Evolutionary conservation across 495 filamentous ascomycete genomes (phyloP), one percentile per base, ranked within the genome.

Genomic region (Penicillium crystallinum): DNA sequence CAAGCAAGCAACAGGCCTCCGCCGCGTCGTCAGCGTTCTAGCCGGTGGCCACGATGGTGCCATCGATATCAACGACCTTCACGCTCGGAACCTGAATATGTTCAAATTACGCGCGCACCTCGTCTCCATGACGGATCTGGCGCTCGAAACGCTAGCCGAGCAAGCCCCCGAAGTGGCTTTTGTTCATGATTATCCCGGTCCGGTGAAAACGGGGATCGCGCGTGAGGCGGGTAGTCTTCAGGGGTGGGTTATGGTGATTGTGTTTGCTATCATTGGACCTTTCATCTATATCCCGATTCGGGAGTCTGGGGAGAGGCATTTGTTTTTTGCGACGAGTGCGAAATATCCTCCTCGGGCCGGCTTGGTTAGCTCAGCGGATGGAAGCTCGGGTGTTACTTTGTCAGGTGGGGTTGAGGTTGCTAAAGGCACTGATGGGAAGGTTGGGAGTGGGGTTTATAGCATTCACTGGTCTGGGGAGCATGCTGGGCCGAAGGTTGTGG

Each of bases 1-100:
- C 0, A 66, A 66, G 22, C 42, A 58, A 6, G 74, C 81, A 0
- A 41, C 70, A 1, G 21, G 52, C 1, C 72, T 80, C n/a, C 71
- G 74, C 1, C 81, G 86, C 2, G 81, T 90, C 6, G 73, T 90
- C 17, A 71, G 63, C 30, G 77, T 88, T n/a, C 62, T 77, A 5
- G 72, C 62, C 0, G 77, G 65, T 4, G 73, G 76, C 14, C 70
- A 74, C 15, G 85, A 89, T 63, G 80, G 80, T 6, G 47, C 53
- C 1, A 55, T 89, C 12, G 53, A 72, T 45, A 39, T 62, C 5
- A 51, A 69, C 36, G 80, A 89, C 57, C 64, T 84, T 36, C 64
- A 66, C 30, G 65, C 55, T 9, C 46, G 58, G 9, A 62, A 58
- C 1, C 52, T 71, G 18, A 39, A 52, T 4, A 50, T 49, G 42